Evolutionary conservation across 108 stramenopile species (phyloP), one percentile per base, ranked within the genome.

Genomic region (Skeletonema menzelii): DNA sequence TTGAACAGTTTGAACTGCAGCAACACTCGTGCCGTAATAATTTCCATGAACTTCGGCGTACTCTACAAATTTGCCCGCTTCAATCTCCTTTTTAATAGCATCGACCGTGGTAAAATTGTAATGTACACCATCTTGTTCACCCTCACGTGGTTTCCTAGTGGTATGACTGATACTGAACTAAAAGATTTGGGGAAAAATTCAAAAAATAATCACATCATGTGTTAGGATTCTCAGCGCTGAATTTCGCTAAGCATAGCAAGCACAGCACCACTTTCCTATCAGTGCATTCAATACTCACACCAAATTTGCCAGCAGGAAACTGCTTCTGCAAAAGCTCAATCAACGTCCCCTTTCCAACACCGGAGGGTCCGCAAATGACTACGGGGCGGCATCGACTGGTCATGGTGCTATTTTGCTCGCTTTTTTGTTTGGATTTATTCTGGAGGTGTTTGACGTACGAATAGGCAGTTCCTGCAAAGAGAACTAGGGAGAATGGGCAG

Each of bases 11-110:
- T 92, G 76, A 13, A 99, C 95, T 2, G 96, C 87, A 2, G 76
- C 83, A 24, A 96, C 65, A 66, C 80, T 84, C 13, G 97, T 97
- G 44, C 96, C 96, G 70, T 99, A 99, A 59, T 97, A 92, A 76
- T 97, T 97, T 55, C 92, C 97, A 79, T 98, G 97, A 40, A 99
- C 96, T 56, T 86, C 73, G 19, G 98, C 98, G 67, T 88, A 89
- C 80, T 98, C 97, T 27, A 98, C 77, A 66, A 93, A 96, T 62
- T 77, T 77, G 24, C 89, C 87, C n/a, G 22, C 70, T 22, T 76
- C 89, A 55, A 99, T 98, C 60, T 87, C 94, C 31, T 87, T 77
- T 78, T 89, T 88, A 59, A 99, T 95, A 1, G 56, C 68, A 24
- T 93, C 94, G n/a, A 85, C 85, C 3, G 88, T 85, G 47, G 85